These are phyloP conservation scores for Noccaea bulbosa DNA, from an alignment of 345 rosid species.

Conservation along the genomic window DNA sequence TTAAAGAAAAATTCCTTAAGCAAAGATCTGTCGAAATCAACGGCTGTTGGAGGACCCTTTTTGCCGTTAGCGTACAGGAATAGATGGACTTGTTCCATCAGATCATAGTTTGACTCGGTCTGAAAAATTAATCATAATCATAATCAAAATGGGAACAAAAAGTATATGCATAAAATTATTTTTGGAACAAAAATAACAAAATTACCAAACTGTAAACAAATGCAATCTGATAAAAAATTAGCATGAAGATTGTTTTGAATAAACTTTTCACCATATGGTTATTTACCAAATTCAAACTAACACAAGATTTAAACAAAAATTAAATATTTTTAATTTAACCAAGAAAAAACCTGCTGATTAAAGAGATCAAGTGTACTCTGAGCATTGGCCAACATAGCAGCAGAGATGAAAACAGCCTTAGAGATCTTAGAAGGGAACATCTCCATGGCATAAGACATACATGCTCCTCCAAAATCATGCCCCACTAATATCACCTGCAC, in stretches of 20 bases:
- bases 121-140: slow-evolving; percentile 35
- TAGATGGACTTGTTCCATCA: slow-evolving; percentile 73
- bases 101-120: slow-evolving; percentile 64
- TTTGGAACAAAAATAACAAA: neutral
- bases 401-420: slow-evolving; percentile 84
- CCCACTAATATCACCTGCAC: slow-evolving; percentile 90
- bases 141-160: neutral
- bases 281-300: neutral
- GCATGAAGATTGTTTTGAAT: too few relatives aligned
- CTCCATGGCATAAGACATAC: slow-evolving; percentile 90
- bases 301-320: too few relatives aligned
- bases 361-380: slow-evolving; percentile 84
- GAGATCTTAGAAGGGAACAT: slow-evolving; percentile 72
- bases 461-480: slow-evolving; percentile 96
- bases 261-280: neutral
- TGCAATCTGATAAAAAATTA: too few relatives aligned
- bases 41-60: slow-evolving; percentile 81
- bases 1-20: slow-evolving; percentile 76
- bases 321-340: too few relatives aligned
- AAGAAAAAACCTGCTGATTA: slow-evolving; percentile 61
- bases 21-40: slow-evolving; percentile 82
- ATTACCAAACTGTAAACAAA: too few relatives aligned
- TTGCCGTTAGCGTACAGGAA: slow-evolving; percentile 90
- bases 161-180: neutral
- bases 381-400: slow-evolving; percentile 80